phyloP scores from a whole-genome alignment of 2,329 filamentous ascomycete genomes.

The Aspergillus sp. region DNA sequence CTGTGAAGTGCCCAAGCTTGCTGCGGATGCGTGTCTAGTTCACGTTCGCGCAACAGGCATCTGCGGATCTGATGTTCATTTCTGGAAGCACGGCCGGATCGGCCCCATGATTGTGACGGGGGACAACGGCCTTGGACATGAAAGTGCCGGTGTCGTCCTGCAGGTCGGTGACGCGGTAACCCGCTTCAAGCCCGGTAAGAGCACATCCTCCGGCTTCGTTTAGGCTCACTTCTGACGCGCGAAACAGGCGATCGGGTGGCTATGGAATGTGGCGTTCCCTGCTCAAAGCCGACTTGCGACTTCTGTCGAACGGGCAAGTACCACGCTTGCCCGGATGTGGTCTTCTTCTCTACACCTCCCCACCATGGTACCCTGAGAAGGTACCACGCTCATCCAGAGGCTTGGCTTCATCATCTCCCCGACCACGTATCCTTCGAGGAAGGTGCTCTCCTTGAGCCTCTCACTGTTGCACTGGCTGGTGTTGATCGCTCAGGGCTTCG shows the following conservation, averaged over 20 bases:
- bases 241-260: conserved; percentile 19
- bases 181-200: conserved; percentile 18
- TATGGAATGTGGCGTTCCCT: conserved; percentile 20
- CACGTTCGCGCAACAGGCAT: conserved; percentile 20
- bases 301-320: conserved; percentile 20
- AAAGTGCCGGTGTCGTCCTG: conserved; percentile 19
- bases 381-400: conserved; percentile 21
- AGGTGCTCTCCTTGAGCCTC: conserved; percentile 16
- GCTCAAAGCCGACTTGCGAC: conserved; percentile 18
- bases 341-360: conserved; percentile 22
- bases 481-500: conserved; percentile 18
- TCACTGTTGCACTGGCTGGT: conserved; percentile 19
- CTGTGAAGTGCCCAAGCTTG: conserved; percentile 17
- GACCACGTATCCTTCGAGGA: conserved; percentile 19
- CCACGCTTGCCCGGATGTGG: conserved; percentile 19
- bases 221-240: background rate
- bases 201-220: background rate
- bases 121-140: conserved; percentile 22
- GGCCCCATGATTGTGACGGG: conserved; percentile 20
- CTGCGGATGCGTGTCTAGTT: conserved; percentile 14
- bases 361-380: conserved; percentile 19
- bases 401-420: conserved; percentile 19
- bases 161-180: conserved; percentile 17
- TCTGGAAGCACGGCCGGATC: conserved; percentile 22
- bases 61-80: conserved; percentile 21